phyloP scores from a whole-genome alignment of 176 grass and related monocot species.

The Triticum turgidum region DNA sequence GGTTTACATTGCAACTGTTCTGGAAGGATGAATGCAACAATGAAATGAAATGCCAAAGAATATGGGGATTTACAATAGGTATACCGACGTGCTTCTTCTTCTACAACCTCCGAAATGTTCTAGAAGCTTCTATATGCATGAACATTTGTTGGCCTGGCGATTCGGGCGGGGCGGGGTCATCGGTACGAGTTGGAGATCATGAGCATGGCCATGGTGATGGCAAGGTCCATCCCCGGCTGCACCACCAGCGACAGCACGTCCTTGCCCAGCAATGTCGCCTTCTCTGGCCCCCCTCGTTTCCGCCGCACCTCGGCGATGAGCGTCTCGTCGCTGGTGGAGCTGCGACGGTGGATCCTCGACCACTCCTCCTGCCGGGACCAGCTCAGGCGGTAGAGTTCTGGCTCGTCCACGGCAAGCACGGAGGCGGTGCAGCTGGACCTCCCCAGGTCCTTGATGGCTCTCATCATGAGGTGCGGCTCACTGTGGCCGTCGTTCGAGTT shows the following conservation, averaged over 20 bases:
- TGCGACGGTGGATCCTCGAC: conserved; percentile 23
- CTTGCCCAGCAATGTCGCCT: conserved; percentile 51
- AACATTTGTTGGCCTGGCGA: background rate
- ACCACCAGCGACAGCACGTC: conserved; percentile 49
- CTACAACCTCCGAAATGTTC: background rate
- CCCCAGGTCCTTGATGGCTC: conserved; percentile 41
- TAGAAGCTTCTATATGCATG: background rate
- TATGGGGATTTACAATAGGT: background rate
- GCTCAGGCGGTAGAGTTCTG: conserved; percentile 24
- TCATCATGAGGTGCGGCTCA: conserved; percentile 21
- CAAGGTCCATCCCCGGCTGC: conserved; percentile 54
- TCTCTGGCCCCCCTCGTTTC: conserved; percentile 30
- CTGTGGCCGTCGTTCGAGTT: background rate
- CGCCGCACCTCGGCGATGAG: conserved; percentile 53
- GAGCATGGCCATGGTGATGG: conserved; percentile 56
- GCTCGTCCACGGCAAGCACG: background rate
- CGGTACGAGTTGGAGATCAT: conserved; percentile 60
- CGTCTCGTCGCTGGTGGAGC: background rate
- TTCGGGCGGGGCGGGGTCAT: background rate
- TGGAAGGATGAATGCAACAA: background rate
- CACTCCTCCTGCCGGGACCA: conserved; percentile 45
- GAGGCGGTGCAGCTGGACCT: conserved; percentile 48
- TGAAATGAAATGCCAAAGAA: background rate
- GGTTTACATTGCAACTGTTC: background rate
- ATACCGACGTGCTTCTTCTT: background rate